Conservation (phyloP, 2,329 filamentous ascomycete species). For the Cryphonectria naterciae region DNA sequence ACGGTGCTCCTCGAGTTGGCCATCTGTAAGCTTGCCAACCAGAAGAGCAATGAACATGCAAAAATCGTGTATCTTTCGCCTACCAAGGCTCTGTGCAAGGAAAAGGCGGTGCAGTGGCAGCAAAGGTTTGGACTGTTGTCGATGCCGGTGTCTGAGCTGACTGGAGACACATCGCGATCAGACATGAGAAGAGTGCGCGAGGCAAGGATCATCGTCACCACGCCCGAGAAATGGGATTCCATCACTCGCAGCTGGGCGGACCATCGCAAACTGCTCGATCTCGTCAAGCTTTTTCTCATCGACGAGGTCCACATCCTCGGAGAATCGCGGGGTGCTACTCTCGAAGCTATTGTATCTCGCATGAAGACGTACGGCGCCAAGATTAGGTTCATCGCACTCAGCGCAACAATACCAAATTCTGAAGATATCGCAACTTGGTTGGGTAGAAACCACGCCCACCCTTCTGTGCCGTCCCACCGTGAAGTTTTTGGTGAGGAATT, state of each 20-base stretch:
- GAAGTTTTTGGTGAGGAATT: constrained; percentile 81
- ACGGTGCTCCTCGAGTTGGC: constrained; percentile 81
- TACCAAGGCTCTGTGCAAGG: constrained; percentile 80
- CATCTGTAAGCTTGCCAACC: constrained; percentile 71
- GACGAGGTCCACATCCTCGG: constrained; percentile 89
- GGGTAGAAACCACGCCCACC: constrained; percentile 64
- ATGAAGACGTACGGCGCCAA: constrained; percentile 81
- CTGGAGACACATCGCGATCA: constrained; percentile 73
- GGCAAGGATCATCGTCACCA: constrained; percentile 83
- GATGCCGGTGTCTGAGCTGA: constrained; percentile 75
- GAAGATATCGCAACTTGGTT: constrained; percentile 81
- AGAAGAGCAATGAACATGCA: constrained; percentile 61
- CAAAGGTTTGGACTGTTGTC: constrained; percentile 71
- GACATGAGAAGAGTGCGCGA: constrained; percentile 71
- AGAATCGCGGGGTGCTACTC: constrained; percentile 74
- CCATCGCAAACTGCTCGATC: constrained; percentile 71
- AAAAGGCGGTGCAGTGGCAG: constrained; percentile 77
- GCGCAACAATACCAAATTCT: constrained; percentile 83
- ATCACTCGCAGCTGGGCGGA: constrained; percentile 88
- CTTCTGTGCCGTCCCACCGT: constrained; percentile 64
- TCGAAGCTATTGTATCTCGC: constrained; percentile 82
- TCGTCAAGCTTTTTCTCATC: constrained; percentile 80
- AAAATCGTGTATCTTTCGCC: constrained; percentile 87
- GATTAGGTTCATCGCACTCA: constrained; percentile 79
- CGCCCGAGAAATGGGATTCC: constrained; percentile 90